A percentile compares a stretch with the other conserved stretches of the same genome.
These are phyloP conservation scores for Coemansia sp. DNA, from an alignment of 192 early-diverging fungal species.

Conservation along the genomic window DNA sequence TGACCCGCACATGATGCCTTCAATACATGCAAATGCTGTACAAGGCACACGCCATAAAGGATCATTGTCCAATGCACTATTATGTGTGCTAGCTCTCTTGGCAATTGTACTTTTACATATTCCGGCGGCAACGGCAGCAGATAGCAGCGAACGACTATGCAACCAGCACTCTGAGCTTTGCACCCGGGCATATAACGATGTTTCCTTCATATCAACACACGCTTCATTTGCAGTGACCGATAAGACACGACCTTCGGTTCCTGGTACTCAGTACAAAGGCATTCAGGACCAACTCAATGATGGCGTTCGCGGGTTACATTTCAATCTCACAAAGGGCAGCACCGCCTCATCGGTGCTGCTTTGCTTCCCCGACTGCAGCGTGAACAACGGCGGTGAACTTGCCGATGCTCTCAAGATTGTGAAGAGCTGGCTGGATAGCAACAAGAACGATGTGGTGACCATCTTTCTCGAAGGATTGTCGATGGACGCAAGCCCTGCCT, in stretches of 20 bases:
- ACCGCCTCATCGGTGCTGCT: conserved; percentile 25
- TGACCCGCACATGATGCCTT: conserved; percentile 1
- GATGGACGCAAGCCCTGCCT: conserved; percentile 28
- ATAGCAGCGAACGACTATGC: conserved; percentile 15
- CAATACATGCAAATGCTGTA: neutral
- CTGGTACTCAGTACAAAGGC: conserved; percentile 48
- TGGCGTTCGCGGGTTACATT: conserved; percentile 49
- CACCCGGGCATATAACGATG: conserved; percentile 44
- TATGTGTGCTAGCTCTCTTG: conserved; percentile 14
- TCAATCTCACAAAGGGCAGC: conserved; percentile 40
- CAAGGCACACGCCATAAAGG: conserved; percentile 14
- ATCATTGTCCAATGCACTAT: conserved; percentile 10
- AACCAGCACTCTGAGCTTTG: conserved; percentile 51
- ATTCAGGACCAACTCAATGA: conserved; percentile 47
- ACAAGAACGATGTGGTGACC: conserved; percentile 45
- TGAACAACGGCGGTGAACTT: conserved; percentile 44
- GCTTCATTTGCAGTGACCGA: conserved; percentile 45
- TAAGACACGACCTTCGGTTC: conserved; percentile 13
- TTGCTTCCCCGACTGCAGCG: conserved; percentile 47
- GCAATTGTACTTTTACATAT: conserved; percentile 24
- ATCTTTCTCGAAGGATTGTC: conserved; percentile 41
- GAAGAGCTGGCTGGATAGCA: conserved; percentile 42
- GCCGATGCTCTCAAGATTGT: conserved; percentile 32
- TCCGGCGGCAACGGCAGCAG: conserved; percentile 18
- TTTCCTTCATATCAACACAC: conserved; percentile 41